A percentile compares a stretch with the other conserved stretches of the same genome.
These are phyloP conservation scores for Bipolaris zeicola DNA, from an alignment of 2,329 filamentous ascomycete genomes.

Conservation along the genomic window DNA sequence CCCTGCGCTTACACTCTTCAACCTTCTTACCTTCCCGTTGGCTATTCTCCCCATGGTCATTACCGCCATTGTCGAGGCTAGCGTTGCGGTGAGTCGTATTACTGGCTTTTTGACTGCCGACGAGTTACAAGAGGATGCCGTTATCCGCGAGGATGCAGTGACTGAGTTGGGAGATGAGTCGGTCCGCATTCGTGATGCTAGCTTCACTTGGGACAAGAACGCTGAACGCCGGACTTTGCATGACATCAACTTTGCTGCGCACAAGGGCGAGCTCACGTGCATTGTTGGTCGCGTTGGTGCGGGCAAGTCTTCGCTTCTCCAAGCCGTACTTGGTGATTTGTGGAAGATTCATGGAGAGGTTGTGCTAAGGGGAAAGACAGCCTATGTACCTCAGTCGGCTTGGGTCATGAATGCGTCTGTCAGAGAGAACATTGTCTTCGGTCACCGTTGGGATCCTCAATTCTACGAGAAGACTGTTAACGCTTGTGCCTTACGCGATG, in stretches of 20 bases:
- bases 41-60: constrained; percentile 97
- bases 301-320: constrained; percentile 92
- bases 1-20: constrained; percentile 90
- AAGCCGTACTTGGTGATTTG: constrained; percentile 85
- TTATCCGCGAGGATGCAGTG: constrained; percentile 70
- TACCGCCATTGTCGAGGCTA: constrained; percentile 91
- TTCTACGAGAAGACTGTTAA: constrained; percentile 95
- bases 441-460: constrained; percentile 87
- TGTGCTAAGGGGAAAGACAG: constrained; percentile 77
- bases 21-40: constrained; percentile 91
- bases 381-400: constrained; percentile 89
- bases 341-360: constrained; percentile 89
- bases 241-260: constrained; percentile 84
- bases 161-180: constrained; percentile 83
- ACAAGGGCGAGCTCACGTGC: constrained; percentile 92
- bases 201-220: constrained; percentile 94
- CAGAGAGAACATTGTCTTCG: constrained; percentile 96
- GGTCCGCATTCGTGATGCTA: constrained; percentile 79
- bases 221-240: constrained; percentile 70
- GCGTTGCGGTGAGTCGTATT: constrained; percentile 86
- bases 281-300: constrained; percentile 92
- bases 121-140: constrained; percentile 85
- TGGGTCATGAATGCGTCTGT: constrained; percentile 99
- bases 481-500: constrained; percentile 87
- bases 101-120: constrained; percentile 85